Conservation (phyloP, 306 rosid species). For the Nissolia schottii region DNA sequence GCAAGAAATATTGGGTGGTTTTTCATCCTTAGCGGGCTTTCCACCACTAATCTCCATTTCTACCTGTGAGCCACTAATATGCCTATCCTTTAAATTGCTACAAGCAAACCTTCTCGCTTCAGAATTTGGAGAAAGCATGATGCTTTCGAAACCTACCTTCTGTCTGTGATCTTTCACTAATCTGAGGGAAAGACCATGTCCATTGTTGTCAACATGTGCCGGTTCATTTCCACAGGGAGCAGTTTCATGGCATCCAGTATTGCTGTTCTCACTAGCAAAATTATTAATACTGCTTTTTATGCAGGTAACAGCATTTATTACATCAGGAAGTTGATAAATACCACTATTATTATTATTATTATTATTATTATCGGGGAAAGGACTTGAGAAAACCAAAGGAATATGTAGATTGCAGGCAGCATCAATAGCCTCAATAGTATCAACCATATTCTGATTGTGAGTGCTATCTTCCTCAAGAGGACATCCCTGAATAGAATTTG, state of each 20-base stretch:
- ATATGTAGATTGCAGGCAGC: constrained; percentile 24
- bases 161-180: constrained; percentile 23
- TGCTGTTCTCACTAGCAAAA: constrained; percentile 25
- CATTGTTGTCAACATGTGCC: constrained; percentile 17
- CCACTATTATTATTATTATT: constrained; percentile 17
- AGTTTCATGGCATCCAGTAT: constrained; percentile 18
- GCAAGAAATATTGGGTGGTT: constrained; percentile 24
- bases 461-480: constrained; percentile 23
- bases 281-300: constrained; percentile 18
- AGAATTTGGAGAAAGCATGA: constrained; percentile 31
- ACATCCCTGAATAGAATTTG: constrained; percentile 26
- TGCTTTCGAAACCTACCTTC: constrained; percentile 26
- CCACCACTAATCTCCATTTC: constrained; percentile 29
- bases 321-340: constrained; percentile 30
- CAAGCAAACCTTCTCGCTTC: constrained; percentile 17
- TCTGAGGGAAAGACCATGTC: constrained; percentile 13
- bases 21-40: constrained; percentile 22
- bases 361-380: constrained; percentile 18
- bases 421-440: constrained; percentile 23
- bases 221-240: constrained; percentile 23
- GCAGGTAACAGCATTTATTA: constrained; percentile 23
- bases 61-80: constrained; percentile 17
- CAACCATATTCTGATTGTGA: constrained; percentile 21
- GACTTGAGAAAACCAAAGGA: constrained; percentile 20
- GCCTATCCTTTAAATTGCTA: constrained; percentile 21